These are phyloP conservation scores for Paspalum vaginatum DNA, from an alignment of 176 grass and related monocot genomes.

Conservation along the genomic window DNA sequence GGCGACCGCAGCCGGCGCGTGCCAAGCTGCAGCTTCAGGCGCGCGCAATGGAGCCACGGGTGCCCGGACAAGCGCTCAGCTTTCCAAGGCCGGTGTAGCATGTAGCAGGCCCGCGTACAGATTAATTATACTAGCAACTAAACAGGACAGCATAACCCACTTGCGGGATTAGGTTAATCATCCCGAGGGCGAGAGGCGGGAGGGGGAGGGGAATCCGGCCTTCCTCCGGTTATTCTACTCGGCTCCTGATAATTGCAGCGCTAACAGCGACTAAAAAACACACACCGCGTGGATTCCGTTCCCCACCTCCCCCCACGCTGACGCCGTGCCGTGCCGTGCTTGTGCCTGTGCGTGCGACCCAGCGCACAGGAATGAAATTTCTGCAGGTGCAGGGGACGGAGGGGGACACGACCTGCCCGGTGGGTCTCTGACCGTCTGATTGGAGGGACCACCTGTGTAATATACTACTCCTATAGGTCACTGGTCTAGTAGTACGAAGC, in stretches of 20 bases:
- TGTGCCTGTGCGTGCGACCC: constrained; percentile 8
- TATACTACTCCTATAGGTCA: background rate
- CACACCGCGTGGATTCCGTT: background rate
- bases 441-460: constrained; percentile 15
- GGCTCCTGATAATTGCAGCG: background rate
- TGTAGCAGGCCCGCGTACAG: too few species aligned
- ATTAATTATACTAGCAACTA: background rate
- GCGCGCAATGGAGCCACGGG: background rate
- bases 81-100: constrained; percentile 39
- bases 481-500: constrained; percentile 11
- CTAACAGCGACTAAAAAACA: background rate
- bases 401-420: constrained; percentile 21
- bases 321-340: background rate
- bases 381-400: background rate
- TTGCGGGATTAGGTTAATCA: constrained; percentile 31
- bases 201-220: constrained; percentile 35
- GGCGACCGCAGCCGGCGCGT: too few species aligned
- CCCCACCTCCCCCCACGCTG: background rate
- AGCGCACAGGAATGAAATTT: background rate
- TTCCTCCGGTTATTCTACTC: constrained; percentile 16
- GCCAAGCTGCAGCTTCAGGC: constrained; percentile 3
- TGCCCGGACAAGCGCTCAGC: constrained; percentile 37
- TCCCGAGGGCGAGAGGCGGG: constrained; percentile 19
- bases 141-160: background rate
- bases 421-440: constrained; percentile 17